These are phyloP conservation scores for Rauvolfia tetraphylla DNA, from an alignment of 257 asterid genomes.

Conservation along the genomic window DNA sequence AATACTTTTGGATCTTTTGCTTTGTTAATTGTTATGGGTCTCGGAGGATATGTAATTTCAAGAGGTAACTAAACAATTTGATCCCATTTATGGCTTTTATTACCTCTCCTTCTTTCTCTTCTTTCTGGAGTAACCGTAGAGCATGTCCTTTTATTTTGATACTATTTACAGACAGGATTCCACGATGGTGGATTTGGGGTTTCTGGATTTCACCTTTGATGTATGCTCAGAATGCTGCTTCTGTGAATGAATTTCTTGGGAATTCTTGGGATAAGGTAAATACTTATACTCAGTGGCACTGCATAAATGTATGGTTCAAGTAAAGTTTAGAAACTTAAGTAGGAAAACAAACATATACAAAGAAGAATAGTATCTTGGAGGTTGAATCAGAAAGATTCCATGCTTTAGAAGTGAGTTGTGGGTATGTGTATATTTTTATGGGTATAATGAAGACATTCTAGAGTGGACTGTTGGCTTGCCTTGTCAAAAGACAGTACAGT, in stretches of 20 bases:
- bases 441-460: not conserved
- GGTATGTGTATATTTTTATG: not conserved
- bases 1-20: constrained; percentile 98
- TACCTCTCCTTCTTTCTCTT: not conserved
- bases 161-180: constrained; percentile 68
- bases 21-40: constrained; percentile 87
- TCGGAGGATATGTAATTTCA: constrained; percentile 93
- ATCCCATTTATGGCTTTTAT: not conserved
- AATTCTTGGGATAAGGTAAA: constrained; percentile 87
- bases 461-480: too few species aligned
- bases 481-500: too few species aligned
- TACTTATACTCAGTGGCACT: not conserved
- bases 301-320: not conserved
- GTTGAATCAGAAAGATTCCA: not conserved
- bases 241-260: constrained; percentile 93
- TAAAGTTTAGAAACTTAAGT: not conserved
- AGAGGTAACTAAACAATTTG: constrained; percentile 52
- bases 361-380: not conserved
- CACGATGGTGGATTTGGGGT: constrained; percentile 98
- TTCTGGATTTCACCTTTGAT: constrained; percentile 87
- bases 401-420: too few species aligned
- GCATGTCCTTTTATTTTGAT: constrained; percentile 12
- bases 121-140: not conserved
- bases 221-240: constrained; percentile 92
- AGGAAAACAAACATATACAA: not conserved